A percentile compares a stretch with the other conserved stretches of the same genome.
phyloP scores from a whole-genome alignment of 345 rosid species.

The Eucalyptus urophylla region DNA sequence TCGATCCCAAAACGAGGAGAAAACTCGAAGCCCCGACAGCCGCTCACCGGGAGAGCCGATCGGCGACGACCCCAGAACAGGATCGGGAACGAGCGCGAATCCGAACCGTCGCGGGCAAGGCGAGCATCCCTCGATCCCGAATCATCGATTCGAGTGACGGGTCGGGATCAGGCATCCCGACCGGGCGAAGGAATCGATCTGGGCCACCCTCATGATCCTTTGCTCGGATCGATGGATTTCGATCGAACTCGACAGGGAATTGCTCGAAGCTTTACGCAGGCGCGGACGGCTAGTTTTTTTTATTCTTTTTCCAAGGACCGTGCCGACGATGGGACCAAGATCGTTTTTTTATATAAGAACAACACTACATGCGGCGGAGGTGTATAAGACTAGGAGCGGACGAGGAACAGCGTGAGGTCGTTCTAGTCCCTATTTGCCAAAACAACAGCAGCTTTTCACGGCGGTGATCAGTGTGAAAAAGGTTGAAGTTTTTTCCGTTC shows the following conservation, averaged over 20 bases:
- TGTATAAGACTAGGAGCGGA: not conserved
- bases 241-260: not conserved
- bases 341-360: not conserved
- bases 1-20: not conserved
- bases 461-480: not conserved
- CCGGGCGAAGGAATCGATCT: not conserved
- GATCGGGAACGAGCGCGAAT: not conserved
- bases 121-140: not conserved
- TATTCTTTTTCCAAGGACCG: not conserved
- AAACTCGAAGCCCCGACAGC: not conserved
- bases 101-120: not conserved
- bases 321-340: not conserved
- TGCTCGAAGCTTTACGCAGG: not conserved
- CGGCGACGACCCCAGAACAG: not conserved
- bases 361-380: not conserved
- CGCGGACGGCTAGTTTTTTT: not conserved
- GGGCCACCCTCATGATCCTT: not conserved
- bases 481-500: not conserved
- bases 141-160: not conserved
- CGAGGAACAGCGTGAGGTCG: not conserved
- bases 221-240: not conserved
- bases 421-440: not conserved
- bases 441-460: not conserved
- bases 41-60: not conserved
- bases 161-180: not conserved